Conservation (phyloP, 177 flowering plant species). For the Vitis hybrid region DNA sequence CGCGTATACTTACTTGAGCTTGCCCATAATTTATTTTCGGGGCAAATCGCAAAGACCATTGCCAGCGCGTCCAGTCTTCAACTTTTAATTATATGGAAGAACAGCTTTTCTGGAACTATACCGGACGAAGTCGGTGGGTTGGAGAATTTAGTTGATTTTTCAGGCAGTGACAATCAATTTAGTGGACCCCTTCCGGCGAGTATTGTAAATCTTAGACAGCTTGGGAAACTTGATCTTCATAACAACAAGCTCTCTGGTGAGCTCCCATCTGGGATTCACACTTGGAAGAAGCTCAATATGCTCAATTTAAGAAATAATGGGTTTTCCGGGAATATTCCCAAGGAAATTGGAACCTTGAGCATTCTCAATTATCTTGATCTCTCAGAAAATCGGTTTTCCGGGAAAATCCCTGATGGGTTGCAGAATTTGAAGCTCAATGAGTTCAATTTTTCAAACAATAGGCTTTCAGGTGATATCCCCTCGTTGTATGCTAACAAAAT, state of each 20-base stretch:
- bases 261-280: slow-evolving; percentile 36
- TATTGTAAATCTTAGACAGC: slow-evolving; percentile 39
- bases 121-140: slow-evolving; percentile 61
- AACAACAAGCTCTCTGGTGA: slow-evolving; percentile 48
- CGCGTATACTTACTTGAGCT: slow-evolving; percentile 55
- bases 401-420: slow-evolving; percentile 46
- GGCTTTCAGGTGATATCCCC: slow-evolving; percentile 52
- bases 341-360: slow-evolving; percentile 46
- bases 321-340: slow-evolving; percentile 51
- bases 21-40: slow-evolving; percentile 44
- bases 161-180: slow-evolving; percentile 39
- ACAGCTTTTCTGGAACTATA: slow-evolving; percentile 44
- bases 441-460: slow-evolving; percentile 56
- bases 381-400: slow-evolving; percentile 49
- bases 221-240: slow-evolving; percentile 56
- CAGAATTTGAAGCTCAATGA: slow-evolving; percentile 65
- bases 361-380: slow-evolving; percentile 64
- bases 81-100: slow-evolving; percentile 34
- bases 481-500: slow-evolving; percentile 43
- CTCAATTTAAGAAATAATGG: slow-evolving; percentile 49
- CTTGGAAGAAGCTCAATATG: slow-evolving; percentile 60
- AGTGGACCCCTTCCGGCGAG: slow-evolving; percentile 42
- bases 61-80: slow-evolving; percentile 48
- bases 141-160: slow-evolving; percentile 37
- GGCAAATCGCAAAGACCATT: slow-evolving; percentile 39